Evolutionary conservation across 371 early-diverging fungal genomes (phyloP), one percentile per base, ranked within the genome.

Genomic region (Mortierella sp.): DNA sequence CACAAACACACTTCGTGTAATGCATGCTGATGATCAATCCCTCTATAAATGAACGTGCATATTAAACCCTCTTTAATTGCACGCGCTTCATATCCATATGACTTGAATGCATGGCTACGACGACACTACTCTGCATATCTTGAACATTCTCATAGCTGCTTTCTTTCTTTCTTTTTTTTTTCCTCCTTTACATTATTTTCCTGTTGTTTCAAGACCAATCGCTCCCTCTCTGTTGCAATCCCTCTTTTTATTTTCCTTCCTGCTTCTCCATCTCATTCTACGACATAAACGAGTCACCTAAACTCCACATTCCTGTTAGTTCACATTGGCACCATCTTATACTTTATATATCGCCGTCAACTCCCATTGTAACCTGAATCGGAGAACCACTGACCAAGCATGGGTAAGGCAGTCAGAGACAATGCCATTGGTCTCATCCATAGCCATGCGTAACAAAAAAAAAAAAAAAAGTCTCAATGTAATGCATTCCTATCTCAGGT

Each of bases 1-100:
- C 85, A 92, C 92, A 69, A 93, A 92, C 87, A 92, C 92, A 19
- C 87, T 93, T 75, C 90, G 93, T 65, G 85, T 92, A 21, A 80
- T 92, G n/a, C 83, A 85, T 47, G 85, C 86, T 0, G 74, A 79
- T 5, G 16, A n/a, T 8, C 16, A 50, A 50, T 1, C 16, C 28
- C 24, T 59, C 33, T 19, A 8, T 59, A 38, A 59, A 38, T 59
- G 69, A 69, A 69, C 69, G 69, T 40, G 68, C 1, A 9, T 21
- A 6, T 15, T 16, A 55, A 45, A 28, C 63, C 32, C 47, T 63
- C 48, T 63, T 5, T 47, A 63, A 63, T 45, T 63, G 63, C 21
- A 63, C 63, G 63, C 63, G 63, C 63, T 19, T 16, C 36, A 16
- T 50, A 50, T 45, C 45, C 16, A n/a, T 36, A 36, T 36, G 36